Conservation (phyloP, 1,284 basidiomycete species). For the Phylloporus sp. region DNA sequence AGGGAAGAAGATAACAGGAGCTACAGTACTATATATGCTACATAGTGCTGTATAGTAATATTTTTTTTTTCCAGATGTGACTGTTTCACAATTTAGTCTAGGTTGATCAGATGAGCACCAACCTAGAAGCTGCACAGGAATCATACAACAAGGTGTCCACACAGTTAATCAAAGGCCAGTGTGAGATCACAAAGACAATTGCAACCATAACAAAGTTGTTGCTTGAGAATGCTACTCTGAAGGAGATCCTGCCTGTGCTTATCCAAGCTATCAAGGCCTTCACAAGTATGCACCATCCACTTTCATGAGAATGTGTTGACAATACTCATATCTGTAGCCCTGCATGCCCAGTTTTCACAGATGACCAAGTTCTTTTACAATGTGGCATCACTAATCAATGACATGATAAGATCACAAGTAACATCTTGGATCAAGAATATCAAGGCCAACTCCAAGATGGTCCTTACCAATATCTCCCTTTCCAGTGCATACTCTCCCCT, state of each 20-base stretch:
- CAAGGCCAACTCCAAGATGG: constrained; percentile 20
- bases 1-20: too few relatives aligned
- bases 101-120: constrained; percentile 27
- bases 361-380: constrained; percentile 24
- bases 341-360: constrained; percentile 27
- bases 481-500: constrained; percentile 3
- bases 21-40: too few relatives aligned
- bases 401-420: constrained; percentile 27
- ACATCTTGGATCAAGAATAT: constrained; percentile 22
- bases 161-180: constrained; percentile 23
- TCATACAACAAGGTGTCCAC: constrained; percentile 20
- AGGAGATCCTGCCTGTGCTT: constrained; percentile 24
- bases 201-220: constrained; percentile 22
- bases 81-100: not conserved
- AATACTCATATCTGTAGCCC: constrained; percentile 1
- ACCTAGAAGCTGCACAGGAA: constrained; percentile 20
- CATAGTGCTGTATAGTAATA: too few relatives aligned
- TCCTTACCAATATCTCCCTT: constrained; percentile 23
- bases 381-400: constrained; percentile 24
- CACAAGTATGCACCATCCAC: constrained; percentile 12
- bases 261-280: constrained; percentile 24
- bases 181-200: constrained; percentile 26
- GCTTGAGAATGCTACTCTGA: constrained; percentile 25
- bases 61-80: too few relatives aligned
- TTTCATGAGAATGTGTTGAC: not conserved